Percentiles rank a stretch among this genome's conserved stretches.
Conservation (phyloP, 1,139 yeast species). For the Hanseniaspora gamundiae region DNA sequence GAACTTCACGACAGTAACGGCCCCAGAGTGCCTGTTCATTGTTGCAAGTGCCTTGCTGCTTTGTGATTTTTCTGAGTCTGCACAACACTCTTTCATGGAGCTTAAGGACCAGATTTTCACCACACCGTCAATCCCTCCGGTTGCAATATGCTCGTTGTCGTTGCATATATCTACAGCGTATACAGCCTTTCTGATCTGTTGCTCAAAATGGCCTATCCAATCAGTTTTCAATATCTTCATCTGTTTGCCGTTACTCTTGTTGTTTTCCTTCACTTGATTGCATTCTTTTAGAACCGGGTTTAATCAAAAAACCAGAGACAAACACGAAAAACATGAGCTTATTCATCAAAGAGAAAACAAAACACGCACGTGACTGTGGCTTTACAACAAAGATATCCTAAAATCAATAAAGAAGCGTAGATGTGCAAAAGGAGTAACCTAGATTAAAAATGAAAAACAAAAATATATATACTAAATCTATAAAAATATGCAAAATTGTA, state of each 20-base stretch:
- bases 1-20: slow-evolving; percentile 84
- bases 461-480: too few relatives aligned
- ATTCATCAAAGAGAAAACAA: too few relatives aligned
- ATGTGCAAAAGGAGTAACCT: too few relatives aligned
- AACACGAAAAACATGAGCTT: too few relatives aligned
- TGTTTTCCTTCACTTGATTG: neutral
- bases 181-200: slow-evolving; percentile 68
- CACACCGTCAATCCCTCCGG: slow-evolving; percentile 94
- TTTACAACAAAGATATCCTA: too few relatives aligned
- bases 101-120: slow-evolving; percentile 81
- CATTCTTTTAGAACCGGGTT: neutral
- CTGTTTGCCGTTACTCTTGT: neutral
- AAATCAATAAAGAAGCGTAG: too few relatives aligned
- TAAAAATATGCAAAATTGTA: neutral
- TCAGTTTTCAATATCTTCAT: slow-evolving; percentile 1
- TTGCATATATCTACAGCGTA: slow-evolving; percentile 72
- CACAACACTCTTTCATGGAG: slow-evolving; percentile 31
- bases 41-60: slow-evolving; percentile 48
- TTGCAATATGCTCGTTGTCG: slow-evolving; percentile 75
- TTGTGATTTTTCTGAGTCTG: neutral
- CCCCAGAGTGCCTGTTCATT: slow-evolving; percentile 83
- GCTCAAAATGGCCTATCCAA: slow-evolving; percentile 34
- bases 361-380: too few relatives aligned
- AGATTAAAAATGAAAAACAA: too few relatives aligned
- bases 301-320: neutral